Evolutionary conservation across 345 rosid species (phyloP), one percentile per base, ranked within the genome.

Genomic region (Eutrema yunnanense): DNA sequence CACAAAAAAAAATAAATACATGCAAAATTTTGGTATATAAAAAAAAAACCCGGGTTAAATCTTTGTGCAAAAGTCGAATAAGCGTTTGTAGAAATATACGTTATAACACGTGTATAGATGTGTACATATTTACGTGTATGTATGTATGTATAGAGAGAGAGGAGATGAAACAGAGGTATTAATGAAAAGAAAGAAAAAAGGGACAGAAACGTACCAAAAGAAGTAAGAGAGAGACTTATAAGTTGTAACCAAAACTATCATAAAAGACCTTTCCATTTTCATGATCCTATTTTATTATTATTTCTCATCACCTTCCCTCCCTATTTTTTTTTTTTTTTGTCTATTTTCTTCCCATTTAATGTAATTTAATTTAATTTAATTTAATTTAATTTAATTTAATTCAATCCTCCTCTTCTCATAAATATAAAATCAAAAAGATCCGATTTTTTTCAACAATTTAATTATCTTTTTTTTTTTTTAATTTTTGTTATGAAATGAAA

Each of bases 211-310:
- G 67, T 71, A 63, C 66, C 80, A 26, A 70, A 76, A 63, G 49
- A 76, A 71, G 76, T 3, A 57, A 70, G 71, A 70, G 65, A 76
- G 75, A 70, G 80, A 69, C 65, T 70, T 48, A 1, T 47, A 34
- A 70, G 54, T 47, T 55, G 58, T 49, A 34, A 64, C 67, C 66
- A 14, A 37, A 62, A 76, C 16, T n/a, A 16, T 69, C 79, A 76
- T 62, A 46, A 75, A 71, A 70, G 72, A 76, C 66, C 71, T 71
- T 76, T 71, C 80, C 80, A 56, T 76, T 76, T 76, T 26, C 80
- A 64, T 76, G 55, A 76, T 63, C 64, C 43, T 40, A 44, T 37
- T 69, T 55, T 40, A 2, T 34, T 49, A 33, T 44, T 55, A n/a
- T 12, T 29, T 26, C 38, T 53, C 69, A 12, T 48, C 40, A 4